These are phyloP conservation scores for Beauveria australis DNA, from an alignment of 2,329 filamentous ascomycete genomes.

Conservation along the genomic window DNA sequence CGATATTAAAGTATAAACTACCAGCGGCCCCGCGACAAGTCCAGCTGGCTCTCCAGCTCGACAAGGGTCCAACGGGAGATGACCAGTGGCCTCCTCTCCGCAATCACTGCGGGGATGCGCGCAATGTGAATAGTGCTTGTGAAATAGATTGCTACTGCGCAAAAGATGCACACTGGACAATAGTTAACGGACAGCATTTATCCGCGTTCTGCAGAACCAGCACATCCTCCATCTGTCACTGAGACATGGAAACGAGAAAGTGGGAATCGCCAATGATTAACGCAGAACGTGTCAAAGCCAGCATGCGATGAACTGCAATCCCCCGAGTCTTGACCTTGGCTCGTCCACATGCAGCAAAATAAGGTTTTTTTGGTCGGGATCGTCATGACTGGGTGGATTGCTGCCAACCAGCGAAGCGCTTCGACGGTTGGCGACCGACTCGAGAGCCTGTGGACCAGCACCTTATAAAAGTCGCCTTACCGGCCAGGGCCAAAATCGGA, in stretches of 20 bases:
- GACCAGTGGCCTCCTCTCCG: conserved; percentile 3
- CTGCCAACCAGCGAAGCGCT: not conserved
- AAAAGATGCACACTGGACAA: too few species aligned
- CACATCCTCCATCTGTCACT: not conserved
- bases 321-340: not conserved
- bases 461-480: not conserved
- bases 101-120: conserved; percentile 5
- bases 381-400: not conserved
- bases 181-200: not conserved
- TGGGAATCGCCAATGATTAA: not conserved
- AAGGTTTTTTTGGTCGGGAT: not conserved
- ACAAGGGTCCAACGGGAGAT: conserved; percentile 4
- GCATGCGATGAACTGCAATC: not conserved
- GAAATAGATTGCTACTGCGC: not conserved
- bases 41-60: conserved; percentile 8
- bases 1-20: not conserved
- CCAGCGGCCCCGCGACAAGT: not conserved
- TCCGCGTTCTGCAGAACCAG: not conserved
- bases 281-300: not conserved
- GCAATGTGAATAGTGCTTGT: not conserved
- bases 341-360: not conserved
- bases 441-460: not conserved
- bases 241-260: not conserved
- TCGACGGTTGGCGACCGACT: not conserved
- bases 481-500: not conserved